A percentile compares a stretch with the other conserved stretches of the same genome.
phyloP scores from a whole-genome alignment of 768 basidiomycete genomes.

The Panaeolus cyanescens region DNA sequence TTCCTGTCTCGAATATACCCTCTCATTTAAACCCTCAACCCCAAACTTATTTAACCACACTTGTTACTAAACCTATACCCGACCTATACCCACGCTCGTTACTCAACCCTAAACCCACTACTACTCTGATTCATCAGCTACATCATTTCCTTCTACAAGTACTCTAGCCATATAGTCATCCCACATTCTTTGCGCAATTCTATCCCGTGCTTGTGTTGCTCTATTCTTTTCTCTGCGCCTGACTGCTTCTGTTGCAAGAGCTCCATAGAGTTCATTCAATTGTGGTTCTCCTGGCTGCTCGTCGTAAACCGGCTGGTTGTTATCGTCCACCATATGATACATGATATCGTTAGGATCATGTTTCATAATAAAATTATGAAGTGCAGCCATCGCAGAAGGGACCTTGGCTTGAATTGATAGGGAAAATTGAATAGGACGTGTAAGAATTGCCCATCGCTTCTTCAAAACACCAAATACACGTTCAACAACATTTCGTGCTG shows the following conservation, averaged over 20 bases:
- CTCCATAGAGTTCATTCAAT: constrained; percentile 1
- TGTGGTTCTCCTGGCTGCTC: background rate
- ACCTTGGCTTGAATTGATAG: constrained; percentile 20
- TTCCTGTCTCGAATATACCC: background rate
- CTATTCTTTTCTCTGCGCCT: constrained; percentile 9
- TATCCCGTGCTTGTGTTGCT: constrained; percentile 10
- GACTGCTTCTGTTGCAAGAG: constrained; percentile 9
- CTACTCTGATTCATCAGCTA: background rate
- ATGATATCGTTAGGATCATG: constrained; percentile 16
- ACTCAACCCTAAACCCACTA: background rate
- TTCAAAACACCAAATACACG: constrained; percentile 40
- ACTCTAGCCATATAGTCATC: constrained; percentile 12
- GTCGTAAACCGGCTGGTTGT: constrained; percentile 4
- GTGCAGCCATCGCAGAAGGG: constrained; percentile 20
- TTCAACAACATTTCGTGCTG: constrained; percentile 39
- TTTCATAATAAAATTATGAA: constrained; percentile 23
- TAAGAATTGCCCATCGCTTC: constrained; percentile 19
- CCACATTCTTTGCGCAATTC: constrained; percentile 19
- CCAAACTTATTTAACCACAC: background rate
- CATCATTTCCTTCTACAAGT: background rate
- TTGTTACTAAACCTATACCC: background rate
- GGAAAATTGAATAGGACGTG: constrained; percentile 14
- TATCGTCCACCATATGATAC: background rate
- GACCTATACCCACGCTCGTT: background rate
- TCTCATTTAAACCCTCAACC: background rate